These are phyloP conservation scores for Senna siamea DNA, from an alignment of 306 rosid genomes.

Conservation along the genomic window DNA sequence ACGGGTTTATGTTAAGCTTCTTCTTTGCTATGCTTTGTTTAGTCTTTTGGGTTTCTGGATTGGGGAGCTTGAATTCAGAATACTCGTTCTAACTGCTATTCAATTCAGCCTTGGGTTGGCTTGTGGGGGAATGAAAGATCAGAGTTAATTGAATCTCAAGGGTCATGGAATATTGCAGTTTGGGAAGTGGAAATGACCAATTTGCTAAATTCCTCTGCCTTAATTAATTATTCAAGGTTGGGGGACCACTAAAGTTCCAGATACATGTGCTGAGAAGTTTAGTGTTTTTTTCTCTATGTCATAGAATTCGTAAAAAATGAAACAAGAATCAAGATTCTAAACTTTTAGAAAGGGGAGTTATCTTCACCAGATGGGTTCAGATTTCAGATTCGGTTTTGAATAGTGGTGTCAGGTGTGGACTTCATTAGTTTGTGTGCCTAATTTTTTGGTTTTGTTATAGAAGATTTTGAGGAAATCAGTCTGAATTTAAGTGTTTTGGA, in stretches of 20 bases:
- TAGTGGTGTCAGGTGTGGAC: background rate
- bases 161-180: slow-evolving; percentile 26
- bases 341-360: background rate
- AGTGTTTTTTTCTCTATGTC: background rate
- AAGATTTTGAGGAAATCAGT: slow-evolving; percentile 13
- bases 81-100: background rate
- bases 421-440: slow-evolving; percentile 18
- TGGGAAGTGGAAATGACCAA: slow-evolving; percentile 33
- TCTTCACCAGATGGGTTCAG: slow-evolving; percentile 10
- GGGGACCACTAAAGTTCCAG: background rate
- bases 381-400: slow-evolving; percentile 33
- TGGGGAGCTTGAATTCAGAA: slow-evolving; percentile 25
- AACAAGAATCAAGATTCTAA: background rate
- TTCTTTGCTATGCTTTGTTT: background rate
- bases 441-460: background rate
- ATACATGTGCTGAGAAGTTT: slow-evolving; percentile 14
- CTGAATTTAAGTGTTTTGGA: slow-evolving; percentile 13
- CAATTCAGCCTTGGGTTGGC: slow-evolving; percentile 36
- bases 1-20: background rate
- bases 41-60: background rate
- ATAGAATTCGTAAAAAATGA: background rate
- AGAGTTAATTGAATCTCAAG: slow-evolving; percentile 9
- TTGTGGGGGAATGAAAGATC: slow-evolving; percentile 9
- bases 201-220: slow-evolving; percentile 32
- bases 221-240: slow-evolving; percentile 19